Evolutionary conservation across 2,329 filamentous ascomycete genomes (phyloP).

Genomic region (Hypomyces perniciosus): DNA sequence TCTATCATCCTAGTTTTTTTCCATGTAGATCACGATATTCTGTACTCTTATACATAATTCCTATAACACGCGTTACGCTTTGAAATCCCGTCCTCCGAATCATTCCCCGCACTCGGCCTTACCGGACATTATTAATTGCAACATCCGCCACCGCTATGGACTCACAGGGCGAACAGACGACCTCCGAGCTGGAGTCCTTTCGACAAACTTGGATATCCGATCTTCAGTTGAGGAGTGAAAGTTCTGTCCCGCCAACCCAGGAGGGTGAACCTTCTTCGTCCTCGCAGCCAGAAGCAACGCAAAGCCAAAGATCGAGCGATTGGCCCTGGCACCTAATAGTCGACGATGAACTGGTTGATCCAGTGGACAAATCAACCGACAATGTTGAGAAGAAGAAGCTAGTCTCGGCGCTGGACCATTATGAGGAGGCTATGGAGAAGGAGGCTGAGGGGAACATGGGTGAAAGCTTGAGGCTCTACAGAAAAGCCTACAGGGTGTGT

Average conservation of each 20-base stretch:
- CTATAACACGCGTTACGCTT: neutral
- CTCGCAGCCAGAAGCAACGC: neutral
- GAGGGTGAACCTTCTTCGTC: neutral
- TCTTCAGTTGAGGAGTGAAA: conserved; percentile 42
- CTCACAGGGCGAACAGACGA: conserved; percentile 20
- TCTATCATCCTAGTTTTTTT: neutral
- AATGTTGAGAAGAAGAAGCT: neutral
- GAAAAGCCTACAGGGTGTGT: conserved; percentile 76
- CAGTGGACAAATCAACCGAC: no score
- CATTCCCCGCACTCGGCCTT: conserved; percentile 11
- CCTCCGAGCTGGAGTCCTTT: conserved; percentile 77
- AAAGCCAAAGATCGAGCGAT: neutral
- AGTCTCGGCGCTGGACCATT: conserved; percentile 80
- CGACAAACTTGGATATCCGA: conserved; percentile 81
- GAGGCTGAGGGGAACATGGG: conserved; percentile 80
- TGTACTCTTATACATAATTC: neutral
- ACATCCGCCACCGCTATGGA: conserved; percentile 13
- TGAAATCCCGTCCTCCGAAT: neutral
- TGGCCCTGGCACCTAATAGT: neutral
- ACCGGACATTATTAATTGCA: conserved; percentile 5
- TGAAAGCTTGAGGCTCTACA: conserved; percentile 81
- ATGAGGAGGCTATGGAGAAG: conserved; percentile 84
- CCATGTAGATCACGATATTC: neutral
- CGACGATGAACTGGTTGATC: conserved; percentile 7
- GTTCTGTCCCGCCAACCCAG: neutral